A percentile compares a stretch with the other conserved stretches of the same genome.
phyloP scores from a whole-genome alignment of 495 filamentous ascomycete genomes.

The Arthonia radiata region DNA sequence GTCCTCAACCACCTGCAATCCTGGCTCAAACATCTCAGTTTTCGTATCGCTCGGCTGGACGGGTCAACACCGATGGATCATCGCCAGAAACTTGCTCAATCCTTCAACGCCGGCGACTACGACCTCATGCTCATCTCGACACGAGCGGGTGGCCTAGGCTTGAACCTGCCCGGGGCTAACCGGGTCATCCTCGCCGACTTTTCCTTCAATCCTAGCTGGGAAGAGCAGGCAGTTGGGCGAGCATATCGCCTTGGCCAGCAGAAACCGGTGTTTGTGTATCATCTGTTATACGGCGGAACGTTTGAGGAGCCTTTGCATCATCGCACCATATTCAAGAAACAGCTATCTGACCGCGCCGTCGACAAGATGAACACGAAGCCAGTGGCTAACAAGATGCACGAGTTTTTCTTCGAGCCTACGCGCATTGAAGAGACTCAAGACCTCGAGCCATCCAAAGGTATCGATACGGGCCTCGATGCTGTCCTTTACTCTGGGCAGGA shows the following conservation, averaged over 20 bases:
- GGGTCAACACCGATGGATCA: slow-evolving; percentile 26
- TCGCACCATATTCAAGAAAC: slow-evolving; percentile 51
- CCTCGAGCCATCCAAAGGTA: slow-evolving; percentile 25
- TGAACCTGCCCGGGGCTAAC: slow-evolving; percentile 72
- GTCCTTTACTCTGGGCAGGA: slow-evolving; percentile 7
- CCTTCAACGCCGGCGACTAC: slow-evolving; percentile 32
- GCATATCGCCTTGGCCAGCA: slow-evolving; percentile 69
- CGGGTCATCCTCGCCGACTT: slow-evolving; percentile 75
- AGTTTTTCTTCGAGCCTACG: slow-evolving; percentile 33
- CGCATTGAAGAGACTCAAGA: slow-evolving; percentile 25
- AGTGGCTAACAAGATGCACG: slow-evolving; percentile 21
- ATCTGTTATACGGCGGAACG: slow-evolving; percentile 55
- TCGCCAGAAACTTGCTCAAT: slow-evolving; percentile 34
- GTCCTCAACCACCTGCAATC: slow-evolving; percentile 44
- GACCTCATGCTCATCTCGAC: slow-evolving; percentile 63
- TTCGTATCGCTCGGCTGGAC: slow-evolving; percentile 34
- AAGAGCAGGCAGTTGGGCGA: slow-evolving; percentile 74
- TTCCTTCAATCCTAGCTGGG: slow-evolving; percentile 51
- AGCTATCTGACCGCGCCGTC: slow-evolving; percentile 53
- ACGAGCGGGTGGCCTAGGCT: slow-evolving; percentile 49
- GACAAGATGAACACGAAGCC: slow-evolving; percentile 55
- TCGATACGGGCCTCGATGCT: slow-evolving; percentile 44
- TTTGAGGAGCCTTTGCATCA: slow-evolving; percentile 51
- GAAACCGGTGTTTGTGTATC: slow-evolving; percentile 72
- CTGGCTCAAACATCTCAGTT: slow-evolving; percentile 15